Evolutionary conservation across 2,329 filamentous ascomycete genomes (phyloP), one percentile per base, ranked within the genome.

Genomic region (Colletotrichum agaves): DNA sequence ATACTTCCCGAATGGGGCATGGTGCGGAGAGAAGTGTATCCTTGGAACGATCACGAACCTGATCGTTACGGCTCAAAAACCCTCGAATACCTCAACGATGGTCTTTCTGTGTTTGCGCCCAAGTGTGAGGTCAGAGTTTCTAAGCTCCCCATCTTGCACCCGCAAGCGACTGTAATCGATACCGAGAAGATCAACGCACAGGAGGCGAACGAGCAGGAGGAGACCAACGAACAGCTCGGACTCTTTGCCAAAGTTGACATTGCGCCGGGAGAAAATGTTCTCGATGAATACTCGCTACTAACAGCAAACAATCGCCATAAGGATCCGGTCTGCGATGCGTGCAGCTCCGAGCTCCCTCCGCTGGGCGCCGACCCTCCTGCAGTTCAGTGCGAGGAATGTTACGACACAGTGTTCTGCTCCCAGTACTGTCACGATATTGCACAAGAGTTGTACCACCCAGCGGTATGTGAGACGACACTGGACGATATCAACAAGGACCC

Each of bases 271-370:
- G 92, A 97, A 76, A 83, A 86, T 5, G 89, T 98, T 2, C 85
- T 99, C 33, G 83, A 88, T 53, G 96, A 99, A 75, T 92, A 91
- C 69, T 96, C 94, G 8, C 86, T 97, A 7, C 82, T 99, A 44
- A 97, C 94, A 2, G 94, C 93, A 50, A 96, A 95, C 73, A 96
- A 96, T 76, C 90, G 93, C 33, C 86, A 96, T 12, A 93, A 97
- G 75, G 94, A 97, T 70, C 85, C 91, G 4, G 86, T 95, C 33
- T 98, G 95, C 78, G 95, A 98, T 78, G 94, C 94, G 13, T 98
- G 95, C 78, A 93, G 93, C 73, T 85, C 87, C 7, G 87, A 88
- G 23, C 85, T 97, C 5, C 92, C 92, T 0, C 84, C 85, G 0
- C 80, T 92, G 27, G 81, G 80, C 31, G 77, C 78, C 56, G 78